Conservation (phyloP, 192 early-diverging fungal species). For the Coemansia guatemalensis region DNA sequence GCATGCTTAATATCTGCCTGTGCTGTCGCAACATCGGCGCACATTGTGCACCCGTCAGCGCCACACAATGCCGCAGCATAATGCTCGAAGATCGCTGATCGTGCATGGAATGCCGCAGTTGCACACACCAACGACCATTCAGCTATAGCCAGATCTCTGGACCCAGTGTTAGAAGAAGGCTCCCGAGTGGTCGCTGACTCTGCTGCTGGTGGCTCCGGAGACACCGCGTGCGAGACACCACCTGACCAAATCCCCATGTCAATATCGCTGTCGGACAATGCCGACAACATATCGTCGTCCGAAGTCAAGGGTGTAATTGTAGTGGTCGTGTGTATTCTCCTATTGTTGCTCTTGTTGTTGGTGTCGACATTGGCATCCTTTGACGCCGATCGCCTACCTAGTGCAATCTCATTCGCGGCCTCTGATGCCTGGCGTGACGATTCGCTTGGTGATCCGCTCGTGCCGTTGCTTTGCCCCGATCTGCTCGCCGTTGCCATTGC, state of each 20-base stretch:
- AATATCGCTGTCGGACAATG: constrained; percentile 43
- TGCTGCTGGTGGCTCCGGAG: constrained; percentile 16
- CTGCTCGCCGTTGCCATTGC: background rate
- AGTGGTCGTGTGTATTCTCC: constrained; percentile 20
- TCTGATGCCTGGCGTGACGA: background rate
- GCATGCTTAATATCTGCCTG: constrained; percentile 10
- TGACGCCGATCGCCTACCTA: constrained; percentile 10
- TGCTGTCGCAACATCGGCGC: constrained; percentile 16
- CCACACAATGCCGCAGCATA: constrained; percentile 62
- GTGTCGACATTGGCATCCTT: constrained; percentile 1
- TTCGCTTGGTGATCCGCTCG: background rate
- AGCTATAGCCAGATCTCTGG: constrained; percentile 15
- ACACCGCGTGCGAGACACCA: constrained; percentile 25
- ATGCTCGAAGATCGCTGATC: constrained; percentile 77
- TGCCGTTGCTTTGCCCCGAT: background rate
- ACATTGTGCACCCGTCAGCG: constrained; percentile 32
- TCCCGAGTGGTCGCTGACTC: background rate
- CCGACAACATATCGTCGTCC: constrained; percentile 46
- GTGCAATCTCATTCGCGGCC: background rate
- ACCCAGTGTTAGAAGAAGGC: background rate
- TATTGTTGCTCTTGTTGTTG: constrained; percentile 7
- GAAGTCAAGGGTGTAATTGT: constrained; percentile 11
- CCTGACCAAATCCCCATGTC: constrained; percentile 42
- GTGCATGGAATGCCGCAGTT: constrained; percentile 64
- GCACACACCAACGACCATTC: constrained; percentile 40